phyloP scores from a whole-genome alignment of 1,139 yeast genomes.

The Sporopachydermia cereana region DNA sequence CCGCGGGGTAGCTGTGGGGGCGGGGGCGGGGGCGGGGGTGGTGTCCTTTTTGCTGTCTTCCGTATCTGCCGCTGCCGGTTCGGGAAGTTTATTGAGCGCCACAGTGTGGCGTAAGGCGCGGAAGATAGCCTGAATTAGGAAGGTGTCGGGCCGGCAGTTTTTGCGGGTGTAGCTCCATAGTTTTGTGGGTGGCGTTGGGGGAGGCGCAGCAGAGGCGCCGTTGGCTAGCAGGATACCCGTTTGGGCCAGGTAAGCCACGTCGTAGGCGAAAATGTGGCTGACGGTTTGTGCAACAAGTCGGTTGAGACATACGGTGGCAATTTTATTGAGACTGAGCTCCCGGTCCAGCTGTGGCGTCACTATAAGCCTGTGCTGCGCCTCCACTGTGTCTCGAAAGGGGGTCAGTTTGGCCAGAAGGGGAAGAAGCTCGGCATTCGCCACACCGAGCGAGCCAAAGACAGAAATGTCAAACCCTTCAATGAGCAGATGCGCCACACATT shows the following conservation, averaged over 20 bases:
- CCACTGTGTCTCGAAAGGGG: background rate
- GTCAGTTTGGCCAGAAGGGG: background rate
- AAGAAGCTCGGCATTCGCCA: background rate
- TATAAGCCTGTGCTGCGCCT: background rate
- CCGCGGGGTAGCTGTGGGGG: too few relatives aligned
- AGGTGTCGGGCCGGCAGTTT: background rate
- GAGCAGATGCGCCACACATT: background rate
- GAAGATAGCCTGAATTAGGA: background rate
- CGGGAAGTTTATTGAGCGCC: background rate
- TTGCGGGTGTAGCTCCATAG: slow-evolving; percentile 1
- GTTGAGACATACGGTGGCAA: background rate
- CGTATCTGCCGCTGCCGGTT: background rate
- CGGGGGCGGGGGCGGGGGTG: too few relatives aligned
- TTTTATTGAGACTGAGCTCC: background rate
- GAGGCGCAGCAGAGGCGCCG: background rate
- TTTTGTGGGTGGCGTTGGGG: background rate
- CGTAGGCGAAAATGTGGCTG: background rate
- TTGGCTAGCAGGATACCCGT: background rate
- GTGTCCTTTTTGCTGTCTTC: too few relatives aligned
- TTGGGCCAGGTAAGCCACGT: slow-evolving; percentile 1
- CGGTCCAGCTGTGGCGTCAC: background rate
- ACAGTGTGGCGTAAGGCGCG: background rate
- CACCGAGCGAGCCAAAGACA: background rate
- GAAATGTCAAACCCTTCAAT: slow-evolving; percentile 4
- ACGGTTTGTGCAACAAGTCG: background rate